Evolutionary conservation across 2,329 filamentous ascomycete species (phyloP).

Genomic region (Colletotrichum sp.): DNA sequence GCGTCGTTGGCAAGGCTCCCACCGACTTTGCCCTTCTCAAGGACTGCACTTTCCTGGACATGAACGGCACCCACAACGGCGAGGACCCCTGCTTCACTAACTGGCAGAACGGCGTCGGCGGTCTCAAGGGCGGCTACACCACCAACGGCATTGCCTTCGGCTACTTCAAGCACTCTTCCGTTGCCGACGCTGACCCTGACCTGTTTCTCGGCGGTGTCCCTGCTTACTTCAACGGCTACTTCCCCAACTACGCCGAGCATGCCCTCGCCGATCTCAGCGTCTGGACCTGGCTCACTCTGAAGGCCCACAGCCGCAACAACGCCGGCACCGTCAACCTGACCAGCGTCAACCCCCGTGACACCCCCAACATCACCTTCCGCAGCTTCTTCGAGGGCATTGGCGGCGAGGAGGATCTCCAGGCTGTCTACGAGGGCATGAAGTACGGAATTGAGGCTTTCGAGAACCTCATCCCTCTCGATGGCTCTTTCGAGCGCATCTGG

Average conservation of each 20-base stretch:
- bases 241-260: conserved; percentile 54
- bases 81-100: conserved; percentile 39
- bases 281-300: conserved; percentile 50
- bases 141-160: conserved; percentile 60
- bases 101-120: conserved; percentile 33
- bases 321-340: conserved; percentile 66
- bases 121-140: conserved; percentile 35
- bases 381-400: conserved; percentile 49
- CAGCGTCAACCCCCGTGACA: conserved; percentile 64
- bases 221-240: conserved; percentile 59
- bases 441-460: conserved; percentile 47
- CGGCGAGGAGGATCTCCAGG: conserved; percentile 47
- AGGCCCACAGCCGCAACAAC: conserved; percentile 58
- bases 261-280: conserved; percentile 44
- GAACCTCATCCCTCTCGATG: conserved; percentile 34
- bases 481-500: conserved; percentile 40
- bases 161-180: conserved; percentile 38
- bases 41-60: conserved; percentile 35
- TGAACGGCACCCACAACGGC: conserved; percentile 13
- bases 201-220: conserved; percentile 59
- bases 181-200: conserved; percentile 50
- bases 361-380: conserved; percentile 65
- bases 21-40: conserved; percentile 30
- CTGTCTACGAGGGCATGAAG: conserved; percentile 48
- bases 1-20: conserved; percentile 21